Evolutionary conservation across 1,139 yeast species (phyloP), one percentile per base, ranked within the genome.

Genomic region (Geotrichum europaeum): DNA sequence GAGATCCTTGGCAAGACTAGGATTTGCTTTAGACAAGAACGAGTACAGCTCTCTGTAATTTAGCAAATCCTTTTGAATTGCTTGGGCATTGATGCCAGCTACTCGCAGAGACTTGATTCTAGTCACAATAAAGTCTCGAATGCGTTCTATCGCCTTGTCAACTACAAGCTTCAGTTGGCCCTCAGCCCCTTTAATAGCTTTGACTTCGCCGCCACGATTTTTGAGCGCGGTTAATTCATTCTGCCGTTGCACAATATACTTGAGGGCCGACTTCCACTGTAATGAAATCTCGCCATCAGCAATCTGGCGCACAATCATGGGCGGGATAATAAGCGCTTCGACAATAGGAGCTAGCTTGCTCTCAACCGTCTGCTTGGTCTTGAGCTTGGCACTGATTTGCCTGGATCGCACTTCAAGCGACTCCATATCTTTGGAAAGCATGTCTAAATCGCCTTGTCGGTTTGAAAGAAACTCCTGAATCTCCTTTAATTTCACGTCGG

Each of bases 281-380:
- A 74, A 67, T 22, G 70, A 67, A 18, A 74, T 67, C 24, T 72
- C 73, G 34, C 73, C 73, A 43, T 69, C 69, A 9, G 69, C 67
- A 18, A 74, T 68, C 49, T 70, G 71, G 51, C 59, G 65, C 55
- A 69, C 75, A 55, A 69, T 70, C 32, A 69, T 65, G 78, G 96
- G 96, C 0, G 97, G 89, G 4, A 91, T 81, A 65, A 88, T 78
- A 30, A 88, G 75, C 65, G 89, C 94, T 49, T 87, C 79, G 0
- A 91, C 85, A 15, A 89, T 76, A 0, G 96, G 96, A 15, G 85
- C 82, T 62, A 91, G 79, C 59, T 80, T 80, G 32, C 78, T 79
- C 45, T 86, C 86, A 3, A 86, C 76, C 45, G 75, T 71, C 22
- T 83, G 80, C 64, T 90, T 86, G 52, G 76, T 72, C 13, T 78